Conservation (phyloP, 441 rosid species). For the Aquilaria agallochum region DNA sequence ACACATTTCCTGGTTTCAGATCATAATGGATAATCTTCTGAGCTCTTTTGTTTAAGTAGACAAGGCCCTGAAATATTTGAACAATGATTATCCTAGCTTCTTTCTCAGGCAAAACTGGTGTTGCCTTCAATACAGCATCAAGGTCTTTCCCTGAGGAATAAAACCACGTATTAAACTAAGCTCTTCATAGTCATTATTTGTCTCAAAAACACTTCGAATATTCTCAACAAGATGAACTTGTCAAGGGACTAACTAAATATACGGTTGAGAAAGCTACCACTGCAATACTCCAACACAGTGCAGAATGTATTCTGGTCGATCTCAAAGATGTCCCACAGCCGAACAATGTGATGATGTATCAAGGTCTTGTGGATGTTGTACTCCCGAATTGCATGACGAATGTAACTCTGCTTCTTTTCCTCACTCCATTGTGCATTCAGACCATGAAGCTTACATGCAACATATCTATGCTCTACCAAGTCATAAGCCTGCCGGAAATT, state of each 20-base stretch:
- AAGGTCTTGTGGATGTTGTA: slow-evolving; percentile 96
- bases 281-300: slow-evolving; percentile 95
- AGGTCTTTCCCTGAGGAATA: slow-evolving; percentile 85
- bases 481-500: slow-evolving; percentile 96
- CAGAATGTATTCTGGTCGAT: slow-evolving; percentile 98
- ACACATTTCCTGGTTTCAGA: slow-evolving; percentile 97
- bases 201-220: background rate
- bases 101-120: slow-evolving; percentile 87
- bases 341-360: slow-evolving; percentile 98
- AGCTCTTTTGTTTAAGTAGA: slow-evolving; percentile 81
- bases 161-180: slow-evolving; percentile 4
- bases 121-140: slow-evolving; percentile 94
- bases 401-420: slow-evolving; percentile 98
- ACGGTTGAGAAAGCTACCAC: slow-evolving; percentile 46
- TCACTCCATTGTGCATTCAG: slow-evolving; percentile 99
- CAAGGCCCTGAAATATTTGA: slow-evolving; percentile 96
- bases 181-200: slow-evolving; percentile 5
- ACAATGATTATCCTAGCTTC: slow-evolving; percentile 93
- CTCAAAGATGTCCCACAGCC: slow-evolving; percentile 98
- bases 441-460: slow-evolving; percentile 99
- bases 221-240: background rate
- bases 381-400: slow-evolving; percentile 92
- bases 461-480: slow-evolving; percentile 94
- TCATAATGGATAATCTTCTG: slow-evolving; percentile 97
- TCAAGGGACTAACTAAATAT: background rate